A percentile compares a stretch with the other conserved stretches of the same genome.
These are phyloP conservation scores for Mucor mucedo DNA, from an alignment of 371 early-diverging fungal genomes.

Conservation along the genomic window DNA sequence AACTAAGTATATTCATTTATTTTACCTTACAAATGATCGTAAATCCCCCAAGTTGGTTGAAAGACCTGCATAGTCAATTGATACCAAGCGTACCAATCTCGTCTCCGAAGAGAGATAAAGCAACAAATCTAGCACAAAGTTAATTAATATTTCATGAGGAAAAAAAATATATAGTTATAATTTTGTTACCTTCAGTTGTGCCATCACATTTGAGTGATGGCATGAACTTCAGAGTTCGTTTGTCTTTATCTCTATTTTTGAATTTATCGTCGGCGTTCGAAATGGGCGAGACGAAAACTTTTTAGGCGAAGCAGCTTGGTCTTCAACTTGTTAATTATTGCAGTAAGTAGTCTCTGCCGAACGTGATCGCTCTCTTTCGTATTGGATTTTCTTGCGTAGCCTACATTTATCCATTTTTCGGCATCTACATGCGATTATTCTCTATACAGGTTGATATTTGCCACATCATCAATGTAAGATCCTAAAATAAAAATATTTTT, in stretches of 20 bases:
- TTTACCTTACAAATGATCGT: conserved; percentile 20
- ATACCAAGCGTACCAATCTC: conserved; percentile 9
- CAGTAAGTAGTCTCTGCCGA: background rate
- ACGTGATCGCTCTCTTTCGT: too few species aligned
- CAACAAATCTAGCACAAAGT: conserved; percentile 15
- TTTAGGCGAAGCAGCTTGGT: conserved; percentile 12
- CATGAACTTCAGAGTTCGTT: conserved; percentile 13
- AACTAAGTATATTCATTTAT: conserved; percentile 17
- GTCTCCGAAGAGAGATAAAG: conserved; percentile 11
- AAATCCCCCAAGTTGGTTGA: conserved; percentile 16
- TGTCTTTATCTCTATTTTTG: conserved; percentile 16
- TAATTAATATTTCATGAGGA: conserved; percentile 14
- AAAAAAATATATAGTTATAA: conserved; percentile 17
- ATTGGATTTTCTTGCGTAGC: too few species aligned
- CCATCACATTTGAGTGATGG: conserved; percentile 21
- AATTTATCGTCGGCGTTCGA: conserved; percentile 14
- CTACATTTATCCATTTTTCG: too few species aligned
- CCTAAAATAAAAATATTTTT: too few species aligned
- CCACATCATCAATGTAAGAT: too few species aligned
- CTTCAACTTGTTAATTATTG: conserved; percentile 10
- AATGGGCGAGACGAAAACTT: conserved; percentile 20
- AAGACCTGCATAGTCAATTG: conserved; percentile 17
- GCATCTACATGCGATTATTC: too few species aligned
- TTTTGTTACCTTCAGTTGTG: conserved; percentile 22
- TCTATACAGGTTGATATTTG: too few species aligned